Evolutionary conservation across 1,284 basidiomycete species (phyloP), one percentile per base, ranked within the genome.

Genomic region (Pyrrhoderma lamaoense): DNA sequence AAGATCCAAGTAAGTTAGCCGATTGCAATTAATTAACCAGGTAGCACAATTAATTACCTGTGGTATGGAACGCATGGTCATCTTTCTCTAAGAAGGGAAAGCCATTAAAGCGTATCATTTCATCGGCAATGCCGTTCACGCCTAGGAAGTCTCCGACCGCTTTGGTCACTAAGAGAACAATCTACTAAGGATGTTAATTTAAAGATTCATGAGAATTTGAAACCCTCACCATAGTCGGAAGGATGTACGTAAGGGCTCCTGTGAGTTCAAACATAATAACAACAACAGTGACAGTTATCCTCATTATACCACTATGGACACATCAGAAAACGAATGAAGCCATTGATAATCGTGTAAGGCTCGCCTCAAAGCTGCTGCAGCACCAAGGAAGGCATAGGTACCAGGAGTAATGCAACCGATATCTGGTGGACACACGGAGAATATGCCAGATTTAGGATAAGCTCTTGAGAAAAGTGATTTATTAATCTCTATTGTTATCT

Each of bases 201-300:
- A 22, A 25, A 21, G 21, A 14, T 25, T 2, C 48, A 25, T 5
- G 38, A 5, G 14, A 22, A 40, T 40, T 16, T n/a, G 25, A 22
- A 21, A 47, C 56, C 47, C 35, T 62, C 59, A 92, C 93, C 96
- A 99, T 99, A 3, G 93, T 96, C 0, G 96, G 96, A 23, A 99
- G 70, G 59, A 99, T 96, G 66, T 99, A 99, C 9, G 93, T 98
- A 60, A 99, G 68, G 1, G 96, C 95, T 8, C 96, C 96, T 1
- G 96, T 99, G n/a, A 99, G 76, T 65, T 99, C 96, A 66, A 98
- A 98, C 80, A 97, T 93, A 69, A 99, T 97, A 49, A 99, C 96
- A 1, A 98, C 96, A 1, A 99, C 93, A 0, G 94, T 93, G 19
- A 99, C 92, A 0, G 96, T 99, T 56, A 98, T 91, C 56, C 94